Base-by-base conservation (phyloP, 495 filamentous ascomycete genomes). In the Penicillium pancosmium region DNA sequence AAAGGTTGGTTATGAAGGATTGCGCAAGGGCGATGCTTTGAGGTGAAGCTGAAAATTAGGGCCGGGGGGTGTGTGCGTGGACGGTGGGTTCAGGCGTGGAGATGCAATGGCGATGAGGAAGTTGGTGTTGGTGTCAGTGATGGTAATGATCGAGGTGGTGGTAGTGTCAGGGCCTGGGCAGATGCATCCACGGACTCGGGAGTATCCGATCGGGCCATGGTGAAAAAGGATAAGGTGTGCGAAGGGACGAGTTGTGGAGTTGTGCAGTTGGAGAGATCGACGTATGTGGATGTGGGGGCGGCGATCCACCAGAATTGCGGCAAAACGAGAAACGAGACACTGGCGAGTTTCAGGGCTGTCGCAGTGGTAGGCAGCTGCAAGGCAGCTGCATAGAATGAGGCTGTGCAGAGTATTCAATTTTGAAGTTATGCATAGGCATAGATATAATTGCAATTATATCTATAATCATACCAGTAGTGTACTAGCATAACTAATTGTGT, bases 181-280 rank as follows among this genome's bases (percentile, higher is more conserved):
- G 40, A 44, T 44, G 41, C 41, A 44, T 12, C 41, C 41, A 44
- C 41, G 41, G 41, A 44, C 41, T 44, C 41, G 41, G 41, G 41
- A 21, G 41, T n/a, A 44, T 44, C 41, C 41, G 41, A 44, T 19
- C n/a, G 41, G 41, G 41, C 41, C 41, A 44, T 44, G 16, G 2
- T n/a, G 36, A 31, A 31, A 31, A 40, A 40, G 36, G 16, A 16
- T 16, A n/a, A 18, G 16, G n/a, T 12, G 8, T 44, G 41, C 41
- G 16, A 44, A 44, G 41, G 16, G 41, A 44, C 19, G 16, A 10
- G 36, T 38, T 38, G 41, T 44, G 41, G 41, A 44, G 41, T 44
- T 16, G 41, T 44, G 41, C 41, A n/a, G 36, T 44, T 44, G 41
- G 41, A 44, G 16, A 44, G 41, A 44, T 44, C 41, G 41, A 19